Evolutionary conservation across 2,329 filamentous ascomycete genomes (phyloP).

Genomic region (Coniella lustricola): DNA sequence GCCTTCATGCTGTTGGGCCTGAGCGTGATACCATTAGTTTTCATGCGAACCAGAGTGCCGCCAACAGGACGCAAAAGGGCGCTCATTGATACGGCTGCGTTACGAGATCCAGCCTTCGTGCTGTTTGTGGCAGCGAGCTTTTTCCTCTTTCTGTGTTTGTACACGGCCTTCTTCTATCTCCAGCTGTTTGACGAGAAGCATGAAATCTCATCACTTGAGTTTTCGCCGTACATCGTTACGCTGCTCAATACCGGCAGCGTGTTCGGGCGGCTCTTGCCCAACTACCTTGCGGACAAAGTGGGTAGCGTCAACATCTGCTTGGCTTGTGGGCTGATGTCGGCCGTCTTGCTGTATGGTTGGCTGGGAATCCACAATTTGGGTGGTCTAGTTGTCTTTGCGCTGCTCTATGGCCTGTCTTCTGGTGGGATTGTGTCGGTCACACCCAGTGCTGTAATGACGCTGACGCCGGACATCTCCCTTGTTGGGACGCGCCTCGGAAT

Average conservation of each 20-base stretch:
- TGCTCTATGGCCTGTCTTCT: conserved; percentile 40
- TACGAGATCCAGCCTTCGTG: conserved; percentile 32
- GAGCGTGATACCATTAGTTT: conserved; percentile 29
- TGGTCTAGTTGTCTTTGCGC: conserved; percentile 33
- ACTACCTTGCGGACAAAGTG: conserved; percentile 35
- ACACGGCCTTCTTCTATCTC: conserved; percentile 43
- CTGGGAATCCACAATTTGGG: conserved; percentile 28
- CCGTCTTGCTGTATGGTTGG: conserved; percentile 33
- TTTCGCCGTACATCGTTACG: conserved; percentile 35
- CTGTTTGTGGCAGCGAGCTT: conserved; percentile 30
- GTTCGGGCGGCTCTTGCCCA: conserved; percentile 38
- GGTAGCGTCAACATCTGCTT: conserved; percentile 34
- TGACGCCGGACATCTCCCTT: conserved; percentile 30
- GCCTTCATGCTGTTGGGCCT: conserved; percentile 42
- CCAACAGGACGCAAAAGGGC: conserved; percentile 23
- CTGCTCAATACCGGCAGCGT: conserved; percentile 38
- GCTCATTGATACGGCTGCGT: conserved; percentile 30
- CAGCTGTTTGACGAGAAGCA: conserved; percentile 34
- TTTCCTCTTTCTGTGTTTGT: conserved; percentile 38
- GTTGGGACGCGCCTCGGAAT: conserved; percentile 38
- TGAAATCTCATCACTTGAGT: conserved; percentile 27
- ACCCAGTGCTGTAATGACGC: conserved; percentile 30
- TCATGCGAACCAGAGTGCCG: conserved; percentile 32
- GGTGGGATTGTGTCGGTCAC: conserved; percentile 37
- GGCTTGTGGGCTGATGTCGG: conserved; percentile 26